Evolutionary conservation across 202 grass and related monocot species (phyloP).

Genomic region (Hordeum pubiflorum): DNA sequence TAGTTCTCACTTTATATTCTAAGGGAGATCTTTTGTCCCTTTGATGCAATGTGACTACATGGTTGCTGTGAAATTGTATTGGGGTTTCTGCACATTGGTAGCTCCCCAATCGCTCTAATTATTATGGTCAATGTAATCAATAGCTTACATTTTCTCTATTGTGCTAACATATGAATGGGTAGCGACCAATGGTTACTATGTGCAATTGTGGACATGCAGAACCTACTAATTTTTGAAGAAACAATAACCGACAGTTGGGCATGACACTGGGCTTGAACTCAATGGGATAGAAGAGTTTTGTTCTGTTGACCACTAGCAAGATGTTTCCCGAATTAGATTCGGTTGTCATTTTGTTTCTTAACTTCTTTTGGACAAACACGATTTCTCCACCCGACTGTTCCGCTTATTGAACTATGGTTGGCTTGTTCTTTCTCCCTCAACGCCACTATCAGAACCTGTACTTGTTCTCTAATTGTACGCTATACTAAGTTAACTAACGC

Average conservation of each 20-base stretch:
- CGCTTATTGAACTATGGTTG: not conserved
- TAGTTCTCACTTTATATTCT: not conserved
- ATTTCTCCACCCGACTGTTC: not conserved
- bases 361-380: not conserved
- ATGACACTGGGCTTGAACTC: not conserved
- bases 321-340: not conserved
- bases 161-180: not conserved
- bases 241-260: not conserved
- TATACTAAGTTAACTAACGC: not conserved
- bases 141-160: not conserved
- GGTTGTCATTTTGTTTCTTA: not conserved
- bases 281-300: not conserved
- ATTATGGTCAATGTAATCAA: not conserved
- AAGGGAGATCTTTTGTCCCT: not conserved
- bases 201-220: not conserved
- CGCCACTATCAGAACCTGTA: not conserved
- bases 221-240: not conserved
- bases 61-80: not conserved
- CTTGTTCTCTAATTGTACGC: not conserved
- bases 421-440: not conserved
- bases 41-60: not conserved
- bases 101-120: not conserved
- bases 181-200: not conserved
- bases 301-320: not conserved
- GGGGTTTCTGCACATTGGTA: not conserved